phyloP scores from a whole-genome alignment of 2,329 filamentous ascomycete genomes.

The Paracorniculantispora psalliotae region DNA sequence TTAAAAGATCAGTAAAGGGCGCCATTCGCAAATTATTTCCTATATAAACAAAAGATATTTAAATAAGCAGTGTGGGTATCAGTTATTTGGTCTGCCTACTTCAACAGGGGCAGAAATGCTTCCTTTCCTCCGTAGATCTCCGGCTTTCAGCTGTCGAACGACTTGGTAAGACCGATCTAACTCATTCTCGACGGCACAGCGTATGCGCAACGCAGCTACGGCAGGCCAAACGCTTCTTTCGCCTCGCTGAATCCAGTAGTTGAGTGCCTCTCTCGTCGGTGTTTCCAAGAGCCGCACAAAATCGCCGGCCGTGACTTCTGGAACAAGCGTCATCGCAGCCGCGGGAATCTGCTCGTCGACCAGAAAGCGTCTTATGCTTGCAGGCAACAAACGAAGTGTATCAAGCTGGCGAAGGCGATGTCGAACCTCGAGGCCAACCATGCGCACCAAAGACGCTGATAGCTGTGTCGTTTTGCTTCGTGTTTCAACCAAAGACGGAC shows the following conservation, averaged over 20 bases:
- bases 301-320: slow-evolving; percentile 67
- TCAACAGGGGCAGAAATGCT: slow-evolving; percentile 27
- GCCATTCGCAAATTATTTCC: no score
- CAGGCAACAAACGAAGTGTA: slow-evolving; percentile 66
- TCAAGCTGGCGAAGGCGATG: slow-evolving; percentile 80
- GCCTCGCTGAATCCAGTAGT: slow-evolving; percentile 80
- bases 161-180: slow-evolving; percentile 81
- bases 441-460: slow-evolving; percentile 56
- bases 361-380: slow-evolving; percentile 66
- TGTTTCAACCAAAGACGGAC: slow-evolving; percentile 58
- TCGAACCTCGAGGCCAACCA: slow-evolving; percentile 71
- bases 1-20: no score
- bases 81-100: slow-evolving; percentile 10
- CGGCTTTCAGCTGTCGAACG: slow-evolving; percentile 59
- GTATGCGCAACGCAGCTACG: slow-evolving; percentile 71
- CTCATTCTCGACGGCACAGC: slow-evolving; percentile 83
- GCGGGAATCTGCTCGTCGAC: slow-evolving; percentile 80
- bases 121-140: slow-evolving; percentile 43
- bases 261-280: slow-evolving; percentile 67
- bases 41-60: background rate
- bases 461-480: slow-evolving; percentile 54
- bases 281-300: slow-evolving; percentile 78
- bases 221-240: slow-evolving; percentile 91
- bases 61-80: slow-evolving; percentile 1
- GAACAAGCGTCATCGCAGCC: slow-evolving; percentile 74